Evolutionary conservation across 2,329 filamentous ascomycete genomes (phyloP), one percentile per base, ranked within the genome.

Genomic region (Apiospora sp.): DNA sequence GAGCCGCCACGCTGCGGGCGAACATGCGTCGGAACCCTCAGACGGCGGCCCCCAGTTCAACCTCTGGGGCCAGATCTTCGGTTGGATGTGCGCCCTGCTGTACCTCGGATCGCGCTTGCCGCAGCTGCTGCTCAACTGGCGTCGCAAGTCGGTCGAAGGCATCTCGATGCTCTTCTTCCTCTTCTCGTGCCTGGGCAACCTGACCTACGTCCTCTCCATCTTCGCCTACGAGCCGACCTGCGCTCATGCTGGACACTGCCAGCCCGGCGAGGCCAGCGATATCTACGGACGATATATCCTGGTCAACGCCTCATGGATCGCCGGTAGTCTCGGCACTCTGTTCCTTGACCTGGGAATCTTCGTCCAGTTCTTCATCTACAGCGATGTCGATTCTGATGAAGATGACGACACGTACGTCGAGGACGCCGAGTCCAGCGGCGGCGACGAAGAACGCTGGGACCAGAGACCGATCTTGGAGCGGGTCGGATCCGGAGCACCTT

Each of bases 91-190:
- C 83, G 95, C 96, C 2, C 86, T 90, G 0, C 87, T 98, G 6
- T 98, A 99, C 80, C 93, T 98, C 14, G 94, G 94, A 30, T 96
- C 93, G 0, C 92, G 96, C 12, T 84, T 98, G 8, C 96, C 96
- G 0, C 96, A 99, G 84, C 87, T 99, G 1, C 87, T 98, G 10
- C 90, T 98, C 71, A 99, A 98, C 83, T 97, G 94, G 85, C 91
- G 94, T 27, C 92, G 96, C 75, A 97, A 97, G 84, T 95, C 92
- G 61, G 98, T 95, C 0, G 95, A 98, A 72, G 96, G 96, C 4
- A 92, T 99, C 27, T 96, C 93, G 75, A 91, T 98, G 84, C 88
- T 98, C 14, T 99, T 98, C 84, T 98, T 98, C 85, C 86, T 98
- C 30, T 98, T 99, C 81, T 96, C 96, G 5, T 98, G 96, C 80